These are phyloP conservation scores for Vitis amurensis DNA, from an alignment of 164 flowering plant species.

Conservation along the genomic window DNA sequence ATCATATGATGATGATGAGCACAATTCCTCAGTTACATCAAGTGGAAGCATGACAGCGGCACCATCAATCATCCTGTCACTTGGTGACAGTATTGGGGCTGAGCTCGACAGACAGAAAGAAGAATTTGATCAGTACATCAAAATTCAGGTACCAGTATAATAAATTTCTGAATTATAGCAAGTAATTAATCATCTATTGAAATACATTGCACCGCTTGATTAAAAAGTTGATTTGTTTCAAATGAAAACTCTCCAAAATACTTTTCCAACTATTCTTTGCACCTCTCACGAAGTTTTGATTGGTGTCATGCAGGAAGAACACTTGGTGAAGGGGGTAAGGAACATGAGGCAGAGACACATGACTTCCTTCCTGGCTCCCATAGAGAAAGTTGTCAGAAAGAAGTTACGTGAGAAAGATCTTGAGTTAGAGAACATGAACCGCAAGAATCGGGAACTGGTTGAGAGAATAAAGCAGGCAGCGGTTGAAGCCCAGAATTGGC, in stretches of 20 bases:
- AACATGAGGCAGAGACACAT: constrained; percentile 72
- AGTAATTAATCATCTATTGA: too few species aligned
- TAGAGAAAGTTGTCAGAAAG: constrained; percentile 58
- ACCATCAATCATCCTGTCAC: constrained; percentile 50
- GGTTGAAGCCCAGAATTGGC: constrained; percentile 76
- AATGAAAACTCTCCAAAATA: too few species aligned
- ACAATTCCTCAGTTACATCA: constrained; percentile 68
- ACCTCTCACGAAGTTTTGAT: neutral
- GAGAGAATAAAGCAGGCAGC: constrained; percentile 75
- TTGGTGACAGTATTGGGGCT: constrained; percentile 50
- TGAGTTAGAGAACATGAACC: constrained; percentile 64
- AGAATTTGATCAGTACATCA: constrained; percentile 70
- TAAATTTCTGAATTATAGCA: neutral
- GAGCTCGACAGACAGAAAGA: constrained; percentile 73
- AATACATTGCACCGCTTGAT: neutral
- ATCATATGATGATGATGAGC: constrained; percentile 88
- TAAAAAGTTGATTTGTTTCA: neutral
- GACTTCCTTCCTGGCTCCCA: constrained; percentile 48
- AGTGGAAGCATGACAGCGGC: constrained; percentile 59
- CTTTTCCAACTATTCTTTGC: too few species aligned
- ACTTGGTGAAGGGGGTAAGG: constrained; percentile 58
- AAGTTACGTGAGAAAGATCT: constrained; percentile 67
- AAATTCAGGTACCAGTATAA: constrained; percentile 52
- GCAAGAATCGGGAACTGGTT: constrained; percentile 66
- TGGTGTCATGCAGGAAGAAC: constrained; percentile 61